Evolutionary conservation across 2,329 filamentous ascomycete species (phyloP), one percentile per base, ranked within the genome.

Genomic region (Xylaria sp.): DNA sequence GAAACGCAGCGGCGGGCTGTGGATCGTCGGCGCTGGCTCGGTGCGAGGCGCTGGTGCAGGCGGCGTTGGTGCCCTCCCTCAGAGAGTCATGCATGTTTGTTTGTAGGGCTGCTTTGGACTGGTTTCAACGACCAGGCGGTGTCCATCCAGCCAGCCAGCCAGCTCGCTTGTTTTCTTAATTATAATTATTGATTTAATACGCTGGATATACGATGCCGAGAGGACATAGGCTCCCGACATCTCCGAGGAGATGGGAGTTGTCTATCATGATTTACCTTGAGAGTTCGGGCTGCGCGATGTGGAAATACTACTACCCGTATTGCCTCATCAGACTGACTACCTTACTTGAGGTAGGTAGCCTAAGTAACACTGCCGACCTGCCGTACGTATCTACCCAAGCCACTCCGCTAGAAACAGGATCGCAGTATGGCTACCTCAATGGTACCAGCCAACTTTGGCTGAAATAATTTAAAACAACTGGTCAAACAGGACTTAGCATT

Each of bases 11-110:
- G 23, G 33, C 38, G 37, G 38, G 58, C 19, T 48, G 63, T 65
- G 63, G 63, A 61, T 63, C 63, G 23, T 38, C 59, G 44, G 44
- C 44, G 49, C 49, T 51, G 54, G 35, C 27, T 53, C 23, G 56
- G 46, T 48, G 52, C n/a, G n/a, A n/a, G n/a, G n/a, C n/a, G n/a
- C n/a, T n/a, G n/a, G n/a, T n/a, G n/a, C n/a, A n/a, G n/a, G n/a
- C n/a, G 46, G 49, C 27, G 41, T 62, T 40, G 48, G 49, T 35
- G 31, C 35, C 47, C 48, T 53, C 47, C n/a, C 9, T 21, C 21
- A 37, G 21, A 51, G 44, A 35, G 49, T 44, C 51, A 55, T 60
- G 44, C 46, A 49, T 35, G 29, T 15, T n/a, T 48, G 13, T 48
- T n/a, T n/a, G n/a, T n/a, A n/a, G n/a, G n/a, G n/a, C n/a, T n/a